Base-by-base conservation (phyloP, 1,284 basidiomycete genomes). In the Ceratobasidium theobromae region DNA sequence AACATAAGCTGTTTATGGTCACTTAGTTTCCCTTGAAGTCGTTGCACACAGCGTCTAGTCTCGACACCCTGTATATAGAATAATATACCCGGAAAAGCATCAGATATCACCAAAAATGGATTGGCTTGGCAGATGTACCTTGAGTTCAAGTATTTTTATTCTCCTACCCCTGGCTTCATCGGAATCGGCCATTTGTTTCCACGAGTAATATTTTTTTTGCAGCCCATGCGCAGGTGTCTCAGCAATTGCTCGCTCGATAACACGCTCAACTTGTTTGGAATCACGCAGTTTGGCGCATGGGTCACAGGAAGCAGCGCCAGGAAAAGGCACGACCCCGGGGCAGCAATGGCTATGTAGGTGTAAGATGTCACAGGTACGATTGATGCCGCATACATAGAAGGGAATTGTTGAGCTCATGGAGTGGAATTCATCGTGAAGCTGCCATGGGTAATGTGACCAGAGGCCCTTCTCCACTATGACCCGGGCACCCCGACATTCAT, bases 1-100 rank as follows among this genome's bases (percentile, higher is more conserved):
- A 35, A 6, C 52, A 53, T 53, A 4, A 53, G 52, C 23, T 25
- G 52, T 23, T 53, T 53, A 18, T 53, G 52, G 21, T 53, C 32
- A 21, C 14, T 35, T 21, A 53, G 8, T 5, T 35, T 14, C 1
- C 52, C 52, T 2, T 4, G 23, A 6, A 53, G 12, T n/a, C 6
- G 23, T 18, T 53, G 9, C 18, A 33, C 23, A 6, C n/a, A n/a
- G 4, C 33, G 52, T 2, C 38, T 35, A 2, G 32, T n/a, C n/a
- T n/a, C n/a, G n/a, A n/a, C n/a, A n/a, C n/a, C n/a, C n/a, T n/a
- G n/a, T n/a, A n/a, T n/a, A 18, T 9, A 16, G 18, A 8, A 46
- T 5, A 35, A 12, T 6, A 14, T 33, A 8, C 38, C 4, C 5
- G 38, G 5, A 18, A 35, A 21, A 18, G 30, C 4, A 53, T 38